Evolutionary conservation across 768 basidiomycete genomes (phyloP).

Genomic region (Boletus reticulatus): DNA sequence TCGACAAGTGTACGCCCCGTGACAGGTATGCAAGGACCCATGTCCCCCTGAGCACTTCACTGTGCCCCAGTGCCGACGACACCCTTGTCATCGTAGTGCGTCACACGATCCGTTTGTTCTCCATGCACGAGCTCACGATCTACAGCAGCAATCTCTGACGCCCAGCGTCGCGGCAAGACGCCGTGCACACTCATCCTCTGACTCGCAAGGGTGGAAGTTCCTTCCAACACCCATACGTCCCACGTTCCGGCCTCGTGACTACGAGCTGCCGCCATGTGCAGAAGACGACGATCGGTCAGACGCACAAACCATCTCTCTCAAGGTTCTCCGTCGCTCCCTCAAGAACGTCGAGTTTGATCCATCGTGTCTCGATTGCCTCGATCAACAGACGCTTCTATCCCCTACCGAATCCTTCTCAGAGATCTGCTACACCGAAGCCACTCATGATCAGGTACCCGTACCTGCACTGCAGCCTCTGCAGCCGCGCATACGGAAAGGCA

Average conservation of each 20-base stretch:
- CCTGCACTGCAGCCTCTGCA: constrained; percentile 32
- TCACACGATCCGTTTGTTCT: neutral
- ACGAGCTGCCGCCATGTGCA: constrained; percentile 26
- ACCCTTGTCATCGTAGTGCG: constrained; percentile 24
- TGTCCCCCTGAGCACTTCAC: constrained; percentile 25
- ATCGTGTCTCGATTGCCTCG: constrained; percentile 40
- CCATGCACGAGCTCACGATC: neutral
- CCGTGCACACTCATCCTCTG: constrained; percentile 33
- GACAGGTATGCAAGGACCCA: constrained; percentile 34
- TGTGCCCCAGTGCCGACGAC: constrained; percentile 29
- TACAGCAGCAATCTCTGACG: constrained; percentile 16
- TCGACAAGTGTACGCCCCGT: constrained; percentile 35
- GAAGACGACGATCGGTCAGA: constrained; percentile 31
- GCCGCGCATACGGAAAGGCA: constrained; percentile 31
- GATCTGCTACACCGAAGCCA: constrained; percentile 40
- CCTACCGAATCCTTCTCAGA: constrained; percentile 44
- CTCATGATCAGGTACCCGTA: constrained; percentile 31
- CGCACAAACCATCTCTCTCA: constrained; percentile 27
- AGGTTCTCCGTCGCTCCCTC: constrained; percentile 34
- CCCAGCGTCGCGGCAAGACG: constrained; percentile 17
- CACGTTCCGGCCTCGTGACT: constrained; percentile 34
- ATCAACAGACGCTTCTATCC: constrained; percentile 40
- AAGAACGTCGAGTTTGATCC: constrained; percentile 39
- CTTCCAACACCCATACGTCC: constrained; percentile 34
- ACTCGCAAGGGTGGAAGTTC: constrained; percentile 32